Percentiles rank a stretch among this genome's conserved stretches.
Evolutionary conservation across 2,329 filamentous ascomycete genomes (phyloP).

Genomic region (Cytospora piceicola): DNA sequence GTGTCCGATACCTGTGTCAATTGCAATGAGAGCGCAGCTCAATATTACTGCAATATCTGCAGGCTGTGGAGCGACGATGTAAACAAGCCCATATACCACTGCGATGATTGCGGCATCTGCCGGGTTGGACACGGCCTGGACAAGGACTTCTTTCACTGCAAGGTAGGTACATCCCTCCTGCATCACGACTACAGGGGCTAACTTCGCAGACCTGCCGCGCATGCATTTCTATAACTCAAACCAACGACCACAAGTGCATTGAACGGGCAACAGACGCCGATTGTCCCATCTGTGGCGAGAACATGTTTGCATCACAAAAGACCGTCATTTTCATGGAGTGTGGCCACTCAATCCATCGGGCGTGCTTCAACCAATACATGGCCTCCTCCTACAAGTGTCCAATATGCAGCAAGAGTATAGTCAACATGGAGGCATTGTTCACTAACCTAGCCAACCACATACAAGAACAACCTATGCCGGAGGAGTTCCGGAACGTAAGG

Average conservation of each 20-base stretch:
- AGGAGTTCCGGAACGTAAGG: conserved; percentile 76
- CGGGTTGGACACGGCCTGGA: conserved; percentile 87
- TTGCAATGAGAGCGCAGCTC: conserved; percentile 78
- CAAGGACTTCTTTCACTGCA: conserved; percentile 98
- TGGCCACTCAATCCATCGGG: conserved; percentile 92
- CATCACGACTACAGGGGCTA: conserved; percentile 4
- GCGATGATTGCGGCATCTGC: conserved; percentile 93
- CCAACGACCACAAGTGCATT: conserved; percentile 87
- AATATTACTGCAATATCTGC: conserved; percentile 92
- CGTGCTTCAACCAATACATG: conserved; percentile 87
- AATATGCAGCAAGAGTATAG: conserved; percentile 93
- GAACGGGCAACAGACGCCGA: conserved; percentile 93
- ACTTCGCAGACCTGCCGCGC: conserved; percentile 76
- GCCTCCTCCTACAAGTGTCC: conserved; percentile 92
- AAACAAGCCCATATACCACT: conserved; percentile 93
- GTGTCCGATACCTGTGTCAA: conserved; percentile 77
- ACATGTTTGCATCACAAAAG: conserved; percentile 44
- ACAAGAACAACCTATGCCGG: conserved; percentile 87
- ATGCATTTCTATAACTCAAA: conserved; percentile 88
- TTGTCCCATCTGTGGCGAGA: conserved; percentile 95
- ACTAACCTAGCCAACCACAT: conserved; percentile 88
- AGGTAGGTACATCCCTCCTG: conserved; percentile 58
- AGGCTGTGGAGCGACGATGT: conserved; percentile 96
- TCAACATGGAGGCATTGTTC: conserved; percentile 97
- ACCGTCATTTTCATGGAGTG: conserved; percentile 38